Evolutionary conservation across 1,284 basidiomycete species (phyloP).

Genomic region (Cutaneotrichosporon sp.): DNA sequence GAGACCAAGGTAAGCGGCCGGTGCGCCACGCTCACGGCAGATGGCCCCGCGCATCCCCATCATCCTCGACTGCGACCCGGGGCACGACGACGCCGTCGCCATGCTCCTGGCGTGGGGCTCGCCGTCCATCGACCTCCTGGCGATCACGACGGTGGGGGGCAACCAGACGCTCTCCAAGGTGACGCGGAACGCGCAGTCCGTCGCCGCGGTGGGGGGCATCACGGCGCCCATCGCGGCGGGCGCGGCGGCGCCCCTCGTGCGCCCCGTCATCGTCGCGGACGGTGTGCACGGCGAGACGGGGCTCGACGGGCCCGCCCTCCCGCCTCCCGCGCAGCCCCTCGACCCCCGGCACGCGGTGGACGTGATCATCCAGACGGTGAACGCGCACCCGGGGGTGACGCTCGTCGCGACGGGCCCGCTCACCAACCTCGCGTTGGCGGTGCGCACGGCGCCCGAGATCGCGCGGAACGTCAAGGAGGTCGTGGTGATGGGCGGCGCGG

Average conservation of each 20-base stretch:
- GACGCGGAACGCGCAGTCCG: conserved; percentile 21
- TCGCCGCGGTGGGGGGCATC: conserved; percentile 23
- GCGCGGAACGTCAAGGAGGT: conserved; percentile 16
- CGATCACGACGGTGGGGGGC: conserved; percentile 28
- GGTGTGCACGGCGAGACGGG: conserved; percentile 21
- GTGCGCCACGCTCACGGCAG: background rate
- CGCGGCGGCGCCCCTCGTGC: conserved; percentile 4
- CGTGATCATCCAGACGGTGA: conserved; percentile 22
- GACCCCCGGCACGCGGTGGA: conserved; percentile 17
- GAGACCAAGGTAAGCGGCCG: background rate
- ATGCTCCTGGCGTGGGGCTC: conserved; percentile 25
- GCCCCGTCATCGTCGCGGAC: conserved; percentile 7
- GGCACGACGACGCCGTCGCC: conserved; percentile 31
- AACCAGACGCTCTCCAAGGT: conserved; percentile 26
- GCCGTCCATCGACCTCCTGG: conserved; percentile 26
- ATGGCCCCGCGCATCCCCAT: conserved; percentile 6
- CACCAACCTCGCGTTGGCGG: conserved; percentile 28
- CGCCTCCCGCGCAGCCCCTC: conserved; percentile 3
- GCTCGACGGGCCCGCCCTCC: conserved; percentile 21
- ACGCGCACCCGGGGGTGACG: conserved; percentile 18
- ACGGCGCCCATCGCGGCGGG: conserved; percentile 19
- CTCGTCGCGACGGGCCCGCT: conserved; percentile 26
- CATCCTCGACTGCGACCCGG: conserved; percentile 33
- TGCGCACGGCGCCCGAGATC: conserved; percentile 17
- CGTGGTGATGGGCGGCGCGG: conserved; percentile 28